Conservation (phyloP, 202 grass and related monocot species). For the Musa balbisiana region DNA sequence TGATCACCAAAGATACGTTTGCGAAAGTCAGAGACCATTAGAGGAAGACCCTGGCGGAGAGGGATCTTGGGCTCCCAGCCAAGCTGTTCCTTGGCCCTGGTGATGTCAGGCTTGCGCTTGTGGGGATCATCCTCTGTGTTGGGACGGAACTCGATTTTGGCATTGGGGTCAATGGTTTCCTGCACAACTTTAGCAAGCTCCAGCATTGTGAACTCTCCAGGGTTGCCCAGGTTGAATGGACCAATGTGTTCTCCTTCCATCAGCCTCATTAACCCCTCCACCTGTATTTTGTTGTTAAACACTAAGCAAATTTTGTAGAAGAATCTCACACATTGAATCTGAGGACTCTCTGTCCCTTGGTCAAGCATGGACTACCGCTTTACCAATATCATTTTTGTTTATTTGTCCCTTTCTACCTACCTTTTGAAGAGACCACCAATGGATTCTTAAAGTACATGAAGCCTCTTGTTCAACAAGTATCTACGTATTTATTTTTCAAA, state of each 20-base stretch:
- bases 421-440: too few species aligned
- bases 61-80: constrained; percentile 5
- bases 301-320: neutral
- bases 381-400: too few species aligned
- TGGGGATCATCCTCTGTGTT: constrained; percentile 9
- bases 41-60: neutral
- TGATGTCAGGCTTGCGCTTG: constrained; percentile 8
- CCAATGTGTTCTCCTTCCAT: constrained; percentile 7
- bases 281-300: neutral
- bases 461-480: too few species aligned
- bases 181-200: neutral
- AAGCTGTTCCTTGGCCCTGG: neutral
- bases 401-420: too few species aligned
- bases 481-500: too few species aligned
- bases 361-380: too few species aligned
- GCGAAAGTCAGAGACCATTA: neutral
- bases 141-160: neutral
- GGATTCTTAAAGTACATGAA: too few species aligned
- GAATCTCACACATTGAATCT: too few species aligned
- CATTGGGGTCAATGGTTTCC: constrained; percentile 3
- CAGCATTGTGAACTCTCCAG: neutral
- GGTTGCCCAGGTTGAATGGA: constrained; percentile 6
- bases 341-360: too few species aligned
- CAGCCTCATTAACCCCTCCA: constrained; percentile 2
- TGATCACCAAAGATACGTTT: constrained; percentile 7